These are phyloP conservation scores for Dysphania ambrosioides DNA, from an alignment of 148 eudicot genomes.

Conservation along the genomic window DNA sequence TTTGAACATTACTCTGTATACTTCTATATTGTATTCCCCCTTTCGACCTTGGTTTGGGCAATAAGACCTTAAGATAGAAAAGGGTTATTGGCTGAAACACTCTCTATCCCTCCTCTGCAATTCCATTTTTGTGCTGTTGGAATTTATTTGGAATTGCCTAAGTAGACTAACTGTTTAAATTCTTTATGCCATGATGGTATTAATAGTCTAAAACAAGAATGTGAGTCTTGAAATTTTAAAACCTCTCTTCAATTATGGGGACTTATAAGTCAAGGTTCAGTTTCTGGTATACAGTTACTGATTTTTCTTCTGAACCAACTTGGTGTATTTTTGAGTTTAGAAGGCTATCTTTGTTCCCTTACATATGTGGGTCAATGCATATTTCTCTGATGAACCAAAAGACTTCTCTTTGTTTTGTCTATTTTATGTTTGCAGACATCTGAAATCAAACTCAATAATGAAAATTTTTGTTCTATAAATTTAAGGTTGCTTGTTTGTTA, in stretches of 20 bases:
- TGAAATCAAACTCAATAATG: neutral
- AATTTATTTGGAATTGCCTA: no score
- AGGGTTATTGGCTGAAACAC: neutral
- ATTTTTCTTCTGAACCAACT: neutral
- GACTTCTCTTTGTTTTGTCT: neutral
- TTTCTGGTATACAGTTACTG: neutral
- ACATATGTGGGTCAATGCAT: neutral
- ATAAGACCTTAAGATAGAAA: neutral
- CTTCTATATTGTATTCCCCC: neutral
- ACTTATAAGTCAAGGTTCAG: neutral
- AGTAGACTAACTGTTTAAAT: no score
- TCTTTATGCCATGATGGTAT: no score
- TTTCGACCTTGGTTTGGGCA: neutral
- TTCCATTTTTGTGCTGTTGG: neutral
- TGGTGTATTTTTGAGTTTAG: neutral
- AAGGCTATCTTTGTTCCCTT: neutral
- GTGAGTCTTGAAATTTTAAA: neutral
- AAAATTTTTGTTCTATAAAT: neutral
- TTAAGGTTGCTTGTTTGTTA: neutral
- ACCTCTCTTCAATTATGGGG: neutral
- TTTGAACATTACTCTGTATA: neutral
- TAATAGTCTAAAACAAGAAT: no score
- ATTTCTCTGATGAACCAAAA: neutral
- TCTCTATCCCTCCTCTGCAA: neutral
- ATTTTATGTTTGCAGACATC: neutral